Percentiles rank a stretch among this genome's conserved stretches.
These are phyloP conservation scores for Skeletonema marinoi DNA, from an alignment of 108 stramenopile species.

Conservation along the genomic window DNA sequence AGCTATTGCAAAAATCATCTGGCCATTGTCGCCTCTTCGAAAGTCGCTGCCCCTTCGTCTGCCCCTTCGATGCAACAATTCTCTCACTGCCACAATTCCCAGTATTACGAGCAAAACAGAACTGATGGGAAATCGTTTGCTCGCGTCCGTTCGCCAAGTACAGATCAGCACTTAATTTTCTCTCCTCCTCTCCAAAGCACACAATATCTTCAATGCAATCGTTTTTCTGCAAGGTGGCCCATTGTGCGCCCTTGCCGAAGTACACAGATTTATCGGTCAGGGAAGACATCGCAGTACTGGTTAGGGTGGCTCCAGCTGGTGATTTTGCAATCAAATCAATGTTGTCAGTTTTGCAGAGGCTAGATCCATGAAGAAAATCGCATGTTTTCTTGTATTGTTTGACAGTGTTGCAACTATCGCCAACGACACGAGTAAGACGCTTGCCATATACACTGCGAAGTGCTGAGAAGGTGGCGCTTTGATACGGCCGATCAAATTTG, in stretches of 20 bases:
- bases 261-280: slow-evolving; percentile 46
- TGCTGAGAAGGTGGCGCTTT: slow-evolving; percentile 25
- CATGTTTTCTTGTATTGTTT: slow-evolving; percentile 19
- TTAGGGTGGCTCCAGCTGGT: slow-evolving; percentile 34
- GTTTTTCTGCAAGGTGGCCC: slow-evolving; percentile 34
- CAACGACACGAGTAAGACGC: slow-evolving; percentile 17
- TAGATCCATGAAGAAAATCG: slow-evolving; percentile 65
- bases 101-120: slow-evolving; percentile 55
- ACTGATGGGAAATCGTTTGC: slow-evolving; percentile 28
- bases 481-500: slow-evolving; percentile 61
- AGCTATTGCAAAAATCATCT: not conserved
- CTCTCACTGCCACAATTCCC: slow-evolving; percentile 30
- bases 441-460: slow-evolving; percentile 5
- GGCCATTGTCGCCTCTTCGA: not conserved
- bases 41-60: not conserved
- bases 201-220: slow-evolving; percentile 36
- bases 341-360: slow-evolving; percentile 50
- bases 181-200: slow-evolving; percentile 45
- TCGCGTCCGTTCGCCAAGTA: slow-evolving; percentile 38
- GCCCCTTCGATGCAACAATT: not conserved
- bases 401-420: slow-evolving; percentile 52
- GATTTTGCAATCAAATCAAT: slow-evolving; percentile 56
- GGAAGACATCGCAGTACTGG: slow-evolving; percentile 59
- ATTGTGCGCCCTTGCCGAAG: slow-evolving; percentile 51
- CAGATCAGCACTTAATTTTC: slow-evolving; percentile 23